Conservation (phyloP, 1,284 basidiomycete species). For the Boletus sp. region DNA sequence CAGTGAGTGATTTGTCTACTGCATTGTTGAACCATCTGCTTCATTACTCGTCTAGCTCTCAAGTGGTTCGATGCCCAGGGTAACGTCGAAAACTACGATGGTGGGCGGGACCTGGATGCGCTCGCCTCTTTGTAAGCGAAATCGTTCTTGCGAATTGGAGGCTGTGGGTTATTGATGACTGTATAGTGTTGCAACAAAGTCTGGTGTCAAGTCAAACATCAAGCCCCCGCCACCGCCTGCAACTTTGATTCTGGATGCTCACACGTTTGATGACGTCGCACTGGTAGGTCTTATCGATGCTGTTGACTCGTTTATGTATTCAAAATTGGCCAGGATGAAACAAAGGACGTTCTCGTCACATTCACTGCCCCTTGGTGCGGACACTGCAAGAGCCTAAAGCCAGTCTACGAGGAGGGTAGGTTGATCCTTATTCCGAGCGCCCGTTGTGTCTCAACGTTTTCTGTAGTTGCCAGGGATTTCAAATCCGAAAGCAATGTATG, state of each 20-base stretch:
- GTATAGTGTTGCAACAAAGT: conserved; percentile 67
- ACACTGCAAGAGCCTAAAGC: conserved; percentile 87
- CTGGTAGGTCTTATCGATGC: conserved; percentile 44
- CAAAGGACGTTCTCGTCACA: conserved; percentile 86
- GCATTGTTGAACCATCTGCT: neutral
- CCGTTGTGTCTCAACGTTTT: conserved; percentile 17
- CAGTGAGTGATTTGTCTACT: conserved; percentile 50
- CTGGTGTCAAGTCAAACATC: conserved; percentile 81
- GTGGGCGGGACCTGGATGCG: conserved; percentile 79
- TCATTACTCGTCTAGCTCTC: conserved; percentile 55
- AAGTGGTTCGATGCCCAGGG: conserved; percentile 84
- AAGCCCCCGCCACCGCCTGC: conserved; percentile 81
- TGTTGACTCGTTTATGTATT: neutral
- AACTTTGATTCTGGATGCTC: conserved; percentile 65
- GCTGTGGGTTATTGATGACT: neutral
- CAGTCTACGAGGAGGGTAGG: conserved; percentile 72
- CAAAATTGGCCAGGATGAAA: conserved; percentile 50
- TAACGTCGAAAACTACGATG: conserved; percentile 71
- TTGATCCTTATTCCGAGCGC: neutral
- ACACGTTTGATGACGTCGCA: conserved; percentile 77
- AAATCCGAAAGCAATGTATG: conserved; percentile 71
- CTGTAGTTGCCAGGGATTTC: conserved; percentile 72
- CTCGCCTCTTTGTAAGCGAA: conserved; percentile 69
- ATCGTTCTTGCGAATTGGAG: neutral
- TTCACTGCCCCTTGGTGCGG: conserved; percentile 92